phyloP scores from a whole-genome alignment of 805 yeast species.

The Vanderwaltozyma yarrowii region DNA sequence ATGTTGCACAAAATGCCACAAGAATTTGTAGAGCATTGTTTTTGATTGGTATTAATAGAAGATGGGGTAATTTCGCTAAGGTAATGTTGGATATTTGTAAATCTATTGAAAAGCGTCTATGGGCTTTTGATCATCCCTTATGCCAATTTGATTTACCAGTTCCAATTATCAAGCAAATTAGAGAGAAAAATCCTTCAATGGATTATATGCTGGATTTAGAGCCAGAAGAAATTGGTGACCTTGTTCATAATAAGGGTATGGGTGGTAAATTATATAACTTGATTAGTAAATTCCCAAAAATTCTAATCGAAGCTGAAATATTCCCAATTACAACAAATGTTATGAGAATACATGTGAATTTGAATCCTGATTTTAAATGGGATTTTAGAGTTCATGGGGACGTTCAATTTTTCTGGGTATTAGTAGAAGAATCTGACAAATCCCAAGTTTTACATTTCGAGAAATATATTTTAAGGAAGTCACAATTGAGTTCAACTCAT shows the following conservation, averaged over 20 bases:
- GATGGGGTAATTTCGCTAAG: conserved; percentile 81
- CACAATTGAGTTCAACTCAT: conserved; percentile 44
- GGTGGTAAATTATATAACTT: conserved; percentile 53
- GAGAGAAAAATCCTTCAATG: conserved; percentile 56
- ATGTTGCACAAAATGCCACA: conserved; percentile 91
- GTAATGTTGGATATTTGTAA: conserved; percentile 74
- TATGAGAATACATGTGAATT: conserved; percentile 61
- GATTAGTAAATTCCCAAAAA: conserved; percentile 62
- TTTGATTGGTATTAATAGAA: conserved; percentile 71
- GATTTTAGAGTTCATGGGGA: conserved; percentile 71
- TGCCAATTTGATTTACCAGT: conserved; percentile 76
- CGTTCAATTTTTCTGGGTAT: conserved; percentile 83
- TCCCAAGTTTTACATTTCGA: conserved; percentile 73
- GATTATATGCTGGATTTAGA: conserved; percentile 65
- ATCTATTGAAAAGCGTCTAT: conserved; percentile 69
- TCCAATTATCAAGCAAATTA: conserved; percentile 50
- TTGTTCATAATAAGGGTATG: conserved; percentile 72
- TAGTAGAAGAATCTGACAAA: conserved; percentile 78
- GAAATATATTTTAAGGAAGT: conserved; percentile 57
- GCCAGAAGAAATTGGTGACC: conserved; percentile 72
- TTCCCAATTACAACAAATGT: conserved; percentile 85
- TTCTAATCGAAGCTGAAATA: conserved; percentile 68
- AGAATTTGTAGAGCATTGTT: conserved; percentile 90
- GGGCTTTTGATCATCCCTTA: conserved; percentile 90
- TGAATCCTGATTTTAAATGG: conserved; percentile 80